Base-by-base conservation (phyloP, 768 basidiomycete species). In the Phaeolepiota aurea region DNA sequence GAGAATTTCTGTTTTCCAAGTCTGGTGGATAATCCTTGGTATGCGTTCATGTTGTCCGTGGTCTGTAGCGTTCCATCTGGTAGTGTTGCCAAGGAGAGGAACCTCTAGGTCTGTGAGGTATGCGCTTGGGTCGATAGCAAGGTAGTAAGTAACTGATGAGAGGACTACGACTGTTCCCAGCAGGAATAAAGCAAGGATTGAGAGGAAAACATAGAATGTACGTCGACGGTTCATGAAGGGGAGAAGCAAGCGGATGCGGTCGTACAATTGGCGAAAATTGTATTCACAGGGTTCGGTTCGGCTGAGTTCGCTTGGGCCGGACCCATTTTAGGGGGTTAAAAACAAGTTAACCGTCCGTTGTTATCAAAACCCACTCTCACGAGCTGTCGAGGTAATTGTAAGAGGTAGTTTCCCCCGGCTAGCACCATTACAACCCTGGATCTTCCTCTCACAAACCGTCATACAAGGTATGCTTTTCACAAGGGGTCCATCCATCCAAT, bases 1-100 rank as follows among this genome's bases (percentile, higher is more conserved):
- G 16, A 99, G 69, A 0, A 74, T 76, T 41, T 93, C 84, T 7
- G 85, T 80, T 70, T 93, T 96, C 96, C 96, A 99, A 16, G 96
- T 98, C 74, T 97, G 94, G 62, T 99, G 96, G 36, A 99, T 76
- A 43, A 99, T 87, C 38, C 89, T 76, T 2, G 93, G 96, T 25
- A 98, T 80, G 49, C 73, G 77, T 54, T 96, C 87, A 28, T 76
- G 65, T 46, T 71, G 66, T 43, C 69, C 72, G 49, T 79, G 73
- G 18, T 75, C 67, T 3, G 80, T 58, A 18, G 79, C 74, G 54
- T 84, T 82, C 73, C 74, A 79, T 35, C 77, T 74, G 32, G 73
- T 70, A 18, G 66, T 61, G 49, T 72, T 69, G 58, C 69, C 64
- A 42, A 71, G 65, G 32, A 71, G 50, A 48, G 78, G 76, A 7